Base-by-base conservation (phyloP, 768 basidiomycete species). In the Auricularia cornea region DNA sequence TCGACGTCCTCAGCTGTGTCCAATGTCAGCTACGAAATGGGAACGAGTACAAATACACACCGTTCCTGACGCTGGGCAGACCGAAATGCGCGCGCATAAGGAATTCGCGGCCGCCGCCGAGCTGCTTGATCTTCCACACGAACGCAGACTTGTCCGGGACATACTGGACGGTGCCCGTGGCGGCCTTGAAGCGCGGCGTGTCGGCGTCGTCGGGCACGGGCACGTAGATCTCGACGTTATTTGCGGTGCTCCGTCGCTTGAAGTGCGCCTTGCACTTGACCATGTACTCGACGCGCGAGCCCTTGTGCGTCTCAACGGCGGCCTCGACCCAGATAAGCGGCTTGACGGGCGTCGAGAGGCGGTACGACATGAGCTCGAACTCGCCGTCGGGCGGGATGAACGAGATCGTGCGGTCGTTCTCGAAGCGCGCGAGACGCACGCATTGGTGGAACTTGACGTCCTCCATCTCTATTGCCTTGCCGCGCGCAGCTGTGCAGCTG, bases 381-480 rank as follows among this genome's bases (percentile, higher is more conserved):
- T 98, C 96, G 70, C 97, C 97, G 72, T 98, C 96, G 3, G 97
- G 96, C 0, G 97, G 97, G 69, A 98, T 99, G 78, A 99, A 99
- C 38, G 92, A 94, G 71, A 98, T 99, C 1, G 96, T 98, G 65
- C 97, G 89, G 77, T 99, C 96, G 74, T 97, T 98, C 72, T 99
- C 97, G 72, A 99, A 99, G 6, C 96, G 86, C 11, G 94, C 90
- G 28, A 99, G 82, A 11, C 97, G 92, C 12, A 98, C 97, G 70
- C 97, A 99, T 81, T 99, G 97, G 72, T 99, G 97, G 79, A 99
- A 99, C 74, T 98, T 98, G 78, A 98, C 93, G 70, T 98, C 97
- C 74, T 99, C 97, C 91, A 99, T 97, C 77, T 99, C 97, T 68
- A 99, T 97, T 2, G 97, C 89, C 76, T 98, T 99, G 14, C 96